phyloP scores from a whole-genome alignment of 352 stramenopile genomes.

The Elongisporangium undulatum region DNA sequence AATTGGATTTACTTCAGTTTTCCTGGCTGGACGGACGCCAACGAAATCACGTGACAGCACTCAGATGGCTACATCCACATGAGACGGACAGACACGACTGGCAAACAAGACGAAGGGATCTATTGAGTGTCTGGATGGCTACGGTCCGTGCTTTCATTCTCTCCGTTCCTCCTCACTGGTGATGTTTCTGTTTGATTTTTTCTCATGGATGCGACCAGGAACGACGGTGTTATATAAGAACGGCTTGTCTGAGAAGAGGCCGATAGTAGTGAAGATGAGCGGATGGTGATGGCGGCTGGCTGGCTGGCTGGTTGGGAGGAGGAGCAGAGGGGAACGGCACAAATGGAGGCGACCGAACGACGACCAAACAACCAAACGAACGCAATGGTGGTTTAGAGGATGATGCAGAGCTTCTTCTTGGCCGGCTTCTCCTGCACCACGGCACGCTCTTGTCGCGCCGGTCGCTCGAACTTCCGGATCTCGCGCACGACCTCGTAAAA shows the following conservation, averaged over 20 bases:
- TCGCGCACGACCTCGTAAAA: conserved; percentile 88
- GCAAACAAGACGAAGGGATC: background rate
- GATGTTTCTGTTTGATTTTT: background rate
- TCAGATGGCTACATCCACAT: background rate
- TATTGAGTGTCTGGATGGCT: background rate
- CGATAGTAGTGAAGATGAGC: background rate
- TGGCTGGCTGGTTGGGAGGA: background rate
- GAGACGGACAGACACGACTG: too few relatives aligned
- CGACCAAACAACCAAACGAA: background rate
- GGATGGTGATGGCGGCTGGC: background rate
- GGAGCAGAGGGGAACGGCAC: background rate
- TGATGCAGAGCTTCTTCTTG: conserved; percentile 63
- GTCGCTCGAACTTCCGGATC: conserved; percentile 78
- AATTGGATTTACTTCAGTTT: background rate
- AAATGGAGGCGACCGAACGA: background rate
- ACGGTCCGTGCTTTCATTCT: background rate
- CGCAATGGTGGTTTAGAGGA: conserved; percentile 21
- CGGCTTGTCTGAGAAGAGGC: background rate
- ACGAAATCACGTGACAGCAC: background rate
- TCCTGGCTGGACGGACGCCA: background rate
- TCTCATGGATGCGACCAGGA: background rate
- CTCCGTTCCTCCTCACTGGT: background rate
- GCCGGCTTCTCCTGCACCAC: conserved; percentile 47
- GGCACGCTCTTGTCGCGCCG: conserved; percentile 35
- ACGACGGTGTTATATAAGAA: background rate